Evolutionary conservation across 768 basidiomycete genomes (phyloP), one percentile per base, ranked within the genome.

Genomic region (Boletus subparvulus): DNA sequence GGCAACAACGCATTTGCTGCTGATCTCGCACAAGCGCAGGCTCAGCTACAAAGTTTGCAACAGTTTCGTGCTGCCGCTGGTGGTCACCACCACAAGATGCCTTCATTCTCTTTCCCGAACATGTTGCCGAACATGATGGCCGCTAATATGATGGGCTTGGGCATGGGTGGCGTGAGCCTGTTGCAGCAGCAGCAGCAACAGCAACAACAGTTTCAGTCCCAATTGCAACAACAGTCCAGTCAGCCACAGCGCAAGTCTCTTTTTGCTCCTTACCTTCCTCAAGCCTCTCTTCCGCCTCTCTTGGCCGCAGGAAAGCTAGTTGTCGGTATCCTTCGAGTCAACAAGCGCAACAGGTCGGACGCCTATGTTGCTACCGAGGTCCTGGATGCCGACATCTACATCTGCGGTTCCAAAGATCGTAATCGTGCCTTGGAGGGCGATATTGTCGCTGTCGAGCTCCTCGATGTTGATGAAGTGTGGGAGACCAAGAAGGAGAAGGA

Each of bases 401-500:
- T 98, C 57, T 97, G 95, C 66, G 96, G 97, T 42, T 98, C 95
- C 35, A 98, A 98, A 70, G 97, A 99, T 73, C 90, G 97, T 61
- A 99, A 99, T 70, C 88, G 97, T 61, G 97, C 97, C 40, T 80
- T 99, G 37, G 97, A 99, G 72, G 97, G 97, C 26, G 97, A 99
- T 69, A 96, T 98, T 54, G 94, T 99, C 55, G 97, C 96, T 21
- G 92, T 99, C 24, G 97, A 99, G 73, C 83, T 99, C 44, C 81
- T 99, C 53, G 97, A 99, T 65, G 96, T 98, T 26, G 94, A 98
- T 66, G 95, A 98, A 74, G 95, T 97, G 14, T 92, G 92, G 92
- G 89, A 91, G 10, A 97, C 97, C 6, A 99, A 99, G 82, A 99
- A 99, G 76, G 97, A 99, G 78, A 99, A 99, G 77, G 97, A 98